Percentiles rank a stretch among this genome's conserved stretches.
phyloP scores from a whole-genome alignment of 441 rosid species.

The Oxalis stricta region DNA sequence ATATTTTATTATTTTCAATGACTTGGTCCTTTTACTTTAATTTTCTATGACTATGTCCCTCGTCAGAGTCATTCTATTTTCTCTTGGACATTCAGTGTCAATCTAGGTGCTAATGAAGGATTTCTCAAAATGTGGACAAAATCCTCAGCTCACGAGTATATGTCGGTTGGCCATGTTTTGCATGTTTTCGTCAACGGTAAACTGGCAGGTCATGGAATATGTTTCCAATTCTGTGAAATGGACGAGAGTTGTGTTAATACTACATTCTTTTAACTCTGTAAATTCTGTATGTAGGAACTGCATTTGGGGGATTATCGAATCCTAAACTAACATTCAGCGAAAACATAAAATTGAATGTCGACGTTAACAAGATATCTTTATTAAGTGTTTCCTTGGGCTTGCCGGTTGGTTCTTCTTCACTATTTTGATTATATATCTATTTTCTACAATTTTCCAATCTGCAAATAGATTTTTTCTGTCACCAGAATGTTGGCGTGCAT shows the following conservation, averaged over 20 bases:
- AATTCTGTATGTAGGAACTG: constrained; percentile 28
- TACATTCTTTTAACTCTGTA: not conserved
- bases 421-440: not conserved
- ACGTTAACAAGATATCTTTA: constrained; percentile 46
- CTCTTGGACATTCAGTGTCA: constrained; percentile 22
- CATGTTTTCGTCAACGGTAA: constrained; percentile 44
- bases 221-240: not conserved
- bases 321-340: constrained; percentile 31
- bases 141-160: constrained; percentile 38
- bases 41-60: too few relatives aligned
- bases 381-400: constrained; percentile 49
- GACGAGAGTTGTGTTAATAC: not conserved
- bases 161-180: constrained; percentile 60
- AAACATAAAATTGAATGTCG: constrained; percentile 36
- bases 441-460: not conserved
- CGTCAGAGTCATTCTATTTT: too few relatives aligned
- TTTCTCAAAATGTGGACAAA: constrained; percentile 35
- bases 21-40: too few relatives aligned
- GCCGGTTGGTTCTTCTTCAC: constrained; percentile 28
- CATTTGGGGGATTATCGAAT: constrained; percentile 24
- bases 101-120: constrained; percentile 27
- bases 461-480: not conserved
- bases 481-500: constrained; percentile 36
- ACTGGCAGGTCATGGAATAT: constrained; percentile 25
- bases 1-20: not conserved